These are phyloP conservation scores for Salix suchowensis DNA, from an alignment of 345 rosid species.

Conservation along the genomic window DNA sequence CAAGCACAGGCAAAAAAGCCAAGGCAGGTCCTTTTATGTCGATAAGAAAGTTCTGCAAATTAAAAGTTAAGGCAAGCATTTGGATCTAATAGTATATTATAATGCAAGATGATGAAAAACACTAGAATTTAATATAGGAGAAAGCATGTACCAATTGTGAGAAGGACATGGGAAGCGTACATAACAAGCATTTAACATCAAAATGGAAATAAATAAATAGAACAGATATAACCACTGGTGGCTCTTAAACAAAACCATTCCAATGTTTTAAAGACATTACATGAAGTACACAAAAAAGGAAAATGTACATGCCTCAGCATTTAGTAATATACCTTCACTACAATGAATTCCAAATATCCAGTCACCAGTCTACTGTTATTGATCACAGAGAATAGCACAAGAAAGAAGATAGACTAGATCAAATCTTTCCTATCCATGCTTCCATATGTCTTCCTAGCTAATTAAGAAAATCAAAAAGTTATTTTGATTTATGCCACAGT, in stretches of 20 bases:
- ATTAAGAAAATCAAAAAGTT: neutral
- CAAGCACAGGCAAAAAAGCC: slow-evolving; percentile 74
- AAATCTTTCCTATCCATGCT: neutral
- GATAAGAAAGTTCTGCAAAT: slow-evolving; percentile 57
- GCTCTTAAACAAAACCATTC: neutral
- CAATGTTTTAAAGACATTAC: too few species aligned
- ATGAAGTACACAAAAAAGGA: neutral
- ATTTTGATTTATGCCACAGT: neutral
- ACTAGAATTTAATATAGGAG: neutral
- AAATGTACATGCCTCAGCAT: neutral
- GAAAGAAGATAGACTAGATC: neutral
- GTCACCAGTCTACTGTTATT: neutral
- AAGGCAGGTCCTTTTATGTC: slow-evolving; percentile 75
- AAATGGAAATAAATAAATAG: neutral
- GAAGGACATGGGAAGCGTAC: neutral
- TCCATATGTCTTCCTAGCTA: neutral
- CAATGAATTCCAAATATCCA: neutral
- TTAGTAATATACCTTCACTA: neutral
- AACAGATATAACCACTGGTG: neutral
- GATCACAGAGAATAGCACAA: neutral
- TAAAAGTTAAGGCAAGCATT: neutral
- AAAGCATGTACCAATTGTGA: neutral
- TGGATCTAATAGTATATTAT: neutral
- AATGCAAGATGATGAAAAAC: neutral
- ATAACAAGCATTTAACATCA: neutral